Conservation (phyloP, 768 basidiomycete species). For the Termitomyces sp. region DNA sequence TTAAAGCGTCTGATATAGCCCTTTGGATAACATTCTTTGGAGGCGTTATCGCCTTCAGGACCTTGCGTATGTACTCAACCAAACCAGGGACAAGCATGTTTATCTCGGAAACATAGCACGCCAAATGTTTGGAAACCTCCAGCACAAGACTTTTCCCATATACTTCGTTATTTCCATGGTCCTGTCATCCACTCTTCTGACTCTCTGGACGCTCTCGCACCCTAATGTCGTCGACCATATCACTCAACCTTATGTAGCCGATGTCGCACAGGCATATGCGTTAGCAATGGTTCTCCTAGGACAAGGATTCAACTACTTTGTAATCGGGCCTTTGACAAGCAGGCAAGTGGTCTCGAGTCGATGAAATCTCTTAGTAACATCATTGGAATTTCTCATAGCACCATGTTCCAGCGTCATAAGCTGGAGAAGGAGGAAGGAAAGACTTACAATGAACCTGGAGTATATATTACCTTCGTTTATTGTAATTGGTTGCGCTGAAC, state of each 20-base stretch:
- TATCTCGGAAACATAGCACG: conserved; percentile 39
- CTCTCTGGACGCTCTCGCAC: conserved; percentile 52
- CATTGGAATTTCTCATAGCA: conserved; percentile 30
- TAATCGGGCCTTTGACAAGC: conserved; percentile 70
- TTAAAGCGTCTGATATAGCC: conserved; percentile 20
- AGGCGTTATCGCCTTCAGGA: conserved; percentile 56
- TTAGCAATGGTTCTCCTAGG: conserved; percentile 39
- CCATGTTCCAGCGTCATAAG: conserved; percentile 70
- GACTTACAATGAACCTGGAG: conserved; percentile 55
- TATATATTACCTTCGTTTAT: conserved; percentile 24
- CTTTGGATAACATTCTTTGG: conserved; percentile 69
- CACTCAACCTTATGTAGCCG: conserved; percentile 40
- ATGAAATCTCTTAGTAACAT: background rate
- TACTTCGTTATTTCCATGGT: conserved; percentile 62
- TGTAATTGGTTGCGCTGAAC: background rate
- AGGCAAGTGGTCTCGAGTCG: conserved; percentile 32
- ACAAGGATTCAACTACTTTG: conserved; percentile 58
- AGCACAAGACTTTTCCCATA: conserved; percentile 68
- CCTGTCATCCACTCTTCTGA: conserved; percentile 48
- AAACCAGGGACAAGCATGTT: background rate
- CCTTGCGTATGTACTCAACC: conserved; percentile 41
- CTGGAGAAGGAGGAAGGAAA: conserved; percentile 74
- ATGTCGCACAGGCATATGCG: conserved; percentile 62
- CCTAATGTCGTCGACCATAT: conserved; percentile 46
- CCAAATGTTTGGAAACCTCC: conserved; percentile 66